Evolutionary conservation across 257 asterid genomes (phyloP).

Genomic region (Ocimum tenuiflorum): DNA sequence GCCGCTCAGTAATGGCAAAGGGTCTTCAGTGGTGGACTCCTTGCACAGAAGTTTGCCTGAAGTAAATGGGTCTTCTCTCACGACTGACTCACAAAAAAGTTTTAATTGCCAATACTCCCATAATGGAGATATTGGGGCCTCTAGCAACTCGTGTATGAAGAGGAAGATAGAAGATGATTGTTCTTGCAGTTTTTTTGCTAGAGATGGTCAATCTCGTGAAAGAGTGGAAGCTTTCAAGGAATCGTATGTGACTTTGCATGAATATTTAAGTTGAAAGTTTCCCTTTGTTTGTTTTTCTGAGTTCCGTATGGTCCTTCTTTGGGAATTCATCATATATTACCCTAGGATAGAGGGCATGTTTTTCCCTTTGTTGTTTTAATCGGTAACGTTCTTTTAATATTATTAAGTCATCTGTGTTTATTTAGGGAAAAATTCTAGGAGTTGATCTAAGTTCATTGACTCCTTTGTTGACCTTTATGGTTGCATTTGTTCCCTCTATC

Average conservation of each 20-base stretch:
- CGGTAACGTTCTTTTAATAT: neutral
- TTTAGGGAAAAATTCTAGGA: neutral
- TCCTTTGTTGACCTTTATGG: neutral
- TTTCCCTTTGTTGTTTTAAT: too few species aligned
- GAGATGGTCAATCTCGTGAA: conserved; percentile 48
- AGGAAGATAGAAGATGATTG: conserved; percentile 40
- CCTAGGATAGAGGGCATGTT: neutral
- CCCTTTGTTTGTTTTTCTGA: neutral
- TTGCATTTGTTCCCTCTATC: neutral
- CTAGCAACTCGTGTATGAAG: conserved; percentile 45
- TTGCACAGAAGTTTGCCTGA: conserved; percentile 21
- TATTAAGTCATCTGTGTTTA: neutral
- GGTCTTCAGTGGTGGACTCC: conserved; percentile 21
- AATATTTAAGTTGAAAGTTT: conserved; percentile 8
- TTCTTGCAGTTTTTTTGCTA: conserved; percentile 48
- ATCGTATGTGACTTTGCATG: conserved; percentile 45
- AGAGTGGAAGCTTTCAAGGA: conserved; percentile 67
- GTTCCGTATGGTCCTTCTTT: neutral
- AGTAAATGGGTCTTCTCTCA: conserved; percentile 23
- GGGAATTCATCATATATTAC: neutral
- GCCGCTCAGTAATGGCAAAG: conserved; percentile 30
- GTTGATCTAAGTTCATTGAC: conserved; percentile 12
- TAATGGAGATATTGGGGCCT: conserved; percentile 29
- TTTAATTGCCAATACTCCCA: conserved; percentile 23
- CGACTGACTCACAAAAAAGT: conserved; percentile 14